phyloP scores from a whole-genome alignment of 2,329 filamentous ascomycete genomes.

The Fusarium marasasianum region DNA sequence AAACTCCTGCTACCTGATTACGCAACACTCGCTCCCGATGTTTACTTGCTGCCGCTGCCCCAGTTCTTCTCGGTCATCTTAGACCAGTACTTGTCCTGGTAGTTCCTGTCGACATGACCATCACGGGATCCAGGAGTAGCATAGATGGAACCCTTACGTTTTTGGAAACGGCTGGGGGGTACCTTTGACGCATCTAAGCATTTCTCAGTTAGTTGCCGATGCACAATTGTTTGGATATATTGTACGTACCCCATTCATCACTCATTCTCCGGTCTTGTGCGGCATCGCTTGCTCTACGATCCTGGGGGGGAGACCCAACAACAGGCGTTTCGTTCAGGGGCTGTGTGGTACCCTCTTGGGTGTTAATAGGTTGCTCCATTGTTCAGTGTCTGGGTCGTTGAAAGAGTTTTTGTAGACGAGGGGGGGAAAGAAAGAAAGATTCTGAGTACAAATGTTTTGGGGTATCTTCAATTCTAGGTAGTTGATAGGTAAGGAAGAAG shows the following conservation, averaged over 20 bases:
- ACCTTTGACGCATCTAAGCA: slow-evolving; percentile 70
- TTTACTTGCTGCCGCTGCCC: slow-evolving; percentile 47
- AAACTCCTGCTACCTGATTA: not conserved
- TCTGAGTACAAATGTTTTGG: not conserved
- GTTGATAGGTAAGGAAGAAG: not conserved
- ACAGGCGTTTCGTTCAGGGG: slow-evolving; percentile 47
- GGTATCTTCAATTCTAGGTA: not conserved
- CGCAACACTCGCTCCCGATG: not conserved
- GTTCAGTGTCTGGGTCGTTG: not conserved
- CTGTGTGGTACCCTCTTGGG: slow-evolving; percentile 37
- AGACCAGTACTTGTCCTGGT: slow-evolving; percentile 68
- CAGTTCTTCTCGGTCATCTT: slow-evolving; percentile 64
- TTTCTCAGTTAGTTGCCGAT: not conserved
- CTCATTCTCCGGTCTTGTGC: slow-evolving; percentile 49
- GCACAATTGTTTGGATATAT: slow-evolving; percentile 25
- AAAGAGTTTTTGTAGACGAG: not conserved
- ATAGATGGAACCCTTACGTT: slow-evolving; percentile 74
- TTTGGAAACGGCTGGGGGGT: slow-evolving; percentile 73
- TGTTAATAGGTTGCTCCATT: slow-evolving; percentile 42
- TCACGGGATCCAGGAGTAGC: slow-evolving; percentile 72
- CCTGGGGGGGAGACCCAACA: slow-evolving; percentile 27
- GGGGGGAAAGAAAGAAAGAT: not conserved
- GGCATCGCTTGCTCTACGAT: slow-evolving; percentile 37
- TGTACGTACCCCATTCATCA: slow-evolving; percentile 58
- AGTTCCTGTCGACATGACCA: slow-evolving; percentile 69